These are phyloP conservation scores for Massarina eburnea DNA, from an alignment of 2,329 filamentous ascomycete genomes.

Conservation along the genomic window DNA sequence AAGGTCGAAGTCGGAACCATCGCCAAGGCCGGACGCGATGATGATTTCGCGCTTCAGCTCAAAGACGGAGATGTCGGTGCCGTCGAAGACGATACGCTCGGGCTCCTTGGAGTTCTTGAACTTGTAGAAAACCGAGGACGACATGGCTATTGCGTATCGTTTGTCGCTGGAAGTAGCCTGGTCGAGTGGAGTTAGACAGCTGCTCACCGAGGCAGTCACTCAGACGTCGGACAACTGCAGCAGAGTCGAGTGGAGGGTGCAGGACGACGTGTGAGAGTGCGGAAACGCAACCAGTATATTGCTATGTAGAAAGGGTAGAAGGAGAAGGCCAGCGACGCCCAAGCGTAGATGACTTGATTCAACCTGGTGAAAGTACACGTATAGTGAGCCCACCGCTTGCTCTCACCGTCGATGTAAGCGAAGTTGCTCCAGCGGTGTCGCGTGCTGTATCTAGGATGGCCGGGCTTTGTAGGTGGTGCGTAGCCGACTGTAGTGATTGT, in stretches of 20 bases:
- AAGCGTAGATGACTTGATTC: neutral
- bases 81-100: conserved; percentile 92
- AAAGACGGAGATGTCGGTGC: conserved; percentile 96
- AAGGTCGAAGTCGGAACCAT: conserved; percentile 95
- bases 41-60: conserved; percentile 99
- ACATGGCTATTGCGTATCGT: conserved; percentile 58
- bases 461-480: neutral
- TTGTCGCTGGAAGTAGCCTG: conserved; percentile 1
- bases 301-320: conserved; percentile 20
- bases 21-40: conserved; percentile 85
- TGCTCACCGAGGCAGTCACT: conserved; percentile 10
- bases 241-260: conserved; percentile 3
- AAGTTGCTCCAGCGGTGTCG: neutral
- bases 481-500: neutral
- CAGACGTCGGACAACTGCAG: conserved; percentile 7
- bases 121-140: conserved; percentile 98
- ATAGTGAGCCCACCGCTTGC: neutral
- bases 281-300: conserved; percentile 27
- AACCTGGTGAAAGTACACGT: neutral
- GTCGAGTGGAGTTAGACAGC: conserved; percentile 13
- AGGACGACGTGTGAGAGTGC: conserved; percentile 12
- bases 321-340: conserved; percentile 13
- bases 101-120: conserved; percentile 99
- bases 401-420: neutral
- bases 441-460: no score